Evolutionary conservation across 2,329 filamentous ascomycete genomes (phyloP).

Genomic region (Graphilbum ipis-grandicollis): DNA sequence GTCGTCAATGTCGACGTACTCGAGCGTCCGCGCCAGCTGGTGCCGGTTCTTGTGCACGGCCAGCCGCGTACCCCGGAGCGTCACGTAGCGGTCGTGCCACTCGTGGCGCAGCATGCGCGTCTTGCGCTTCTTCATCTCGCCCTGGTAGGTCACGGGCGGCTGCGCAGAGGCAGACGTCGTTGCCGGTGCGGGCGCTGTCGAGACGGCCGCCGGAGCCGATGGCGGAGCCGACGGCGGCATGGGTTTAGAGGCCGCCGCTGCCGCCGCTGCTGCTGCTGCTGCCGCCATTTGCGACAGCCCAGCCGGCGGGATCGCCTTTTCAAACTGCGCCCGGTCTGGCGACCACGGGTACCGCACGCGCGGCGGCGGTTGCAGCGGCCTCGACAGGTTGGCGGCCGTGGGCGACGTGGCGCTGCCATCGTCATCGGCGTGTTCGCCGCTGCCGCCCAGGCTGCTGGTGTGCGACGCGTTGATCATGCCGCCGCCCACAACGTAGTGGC

Average conservation of each 20-base stretch:
- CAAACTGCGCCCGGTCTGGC: conserved; percentile 24
- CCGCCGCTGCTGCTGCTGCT: background rate
- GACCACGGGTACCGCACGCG: conserved; percentile 40
- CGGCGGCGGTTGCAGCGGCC: conserved; percentile 32
- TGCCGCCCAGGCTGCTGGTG: conserved; percentile 11
- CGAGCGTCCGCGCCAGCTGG: conserved; percentile 39
- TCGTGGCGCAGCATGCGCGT: conserved; percentile 79
- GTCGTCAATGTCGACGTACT: conserved; percentile 76
- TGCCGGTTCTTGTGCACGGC: conserved; percentile 55
- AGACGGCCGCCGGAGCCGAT: conserved; percentile 10
- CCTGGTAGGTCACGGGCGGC: conserved; percentile 46
- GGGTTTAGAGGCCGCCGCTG: conserved; percentile 6
- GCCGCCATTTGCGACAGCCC: background rate
- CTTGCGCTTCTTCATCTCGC: conserved; percentile 89
- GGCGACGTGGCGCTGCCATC: background rate
- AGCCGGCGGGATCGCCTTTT: conserved; percentile 24
- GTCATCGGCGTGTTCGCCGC: background rate
- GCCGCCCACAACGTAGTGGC: background rate
- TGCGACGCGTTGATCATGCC: conserved; percentile 14
- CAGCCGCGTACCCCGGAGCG: conserved; percentile 57
- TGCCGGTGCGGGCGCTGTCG: conserved; percentile 8
- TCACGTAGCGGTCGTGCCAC: conserved; percentile 86
- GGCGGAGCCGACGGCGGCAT: conserved; percentile 9
- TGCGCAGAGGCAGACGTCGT: conserved; percentile 11
- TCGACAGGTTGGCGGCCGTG: conserved; percentile 8